Evolutionary conservation across 1,284 basidiomycete species (phyloP).

Genomic region (Pholiota adiposa): DNA sequence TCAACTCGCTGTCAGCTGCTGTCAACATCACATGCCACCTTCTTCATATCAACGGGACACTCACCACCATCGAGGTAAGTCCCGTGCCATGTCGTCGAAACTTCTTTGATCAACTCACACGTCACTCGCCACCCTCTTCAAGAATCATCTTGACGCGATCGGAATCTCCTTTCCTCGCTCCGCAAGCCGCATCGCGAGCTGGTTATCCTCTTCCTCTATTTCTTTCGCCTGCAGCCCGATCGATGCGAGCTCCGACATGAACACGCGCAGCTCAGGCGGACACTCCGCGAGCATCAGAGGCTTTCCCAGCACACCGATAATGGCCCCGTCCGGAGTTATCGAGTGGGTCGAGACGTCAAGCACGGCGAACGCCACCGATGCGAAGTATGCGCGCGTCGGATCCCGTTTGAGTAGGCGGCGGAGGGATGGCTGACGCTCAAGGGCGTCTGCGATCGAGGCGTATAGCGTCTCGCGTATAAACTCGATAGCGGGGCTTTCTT

Average conservation of each 20-base stretch:
- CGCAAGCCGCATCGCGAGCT: slow-evolving; percentile 52
- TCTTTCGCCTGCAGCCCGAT: slow-evolving; percentile 56
- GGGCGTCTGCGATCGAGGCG: slow-evolving; percentile 71
- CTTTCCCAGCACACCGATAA: slow-evolving; percentile 62
- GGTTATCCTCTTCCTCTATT: slow-evolving; percentile 62
- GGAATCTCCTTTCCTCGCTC: slow-evolving; percentile 48
- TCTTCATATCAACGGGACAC: no score
- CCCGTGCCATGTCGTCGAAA: no score
- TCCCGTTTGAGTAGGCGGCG: slow-evolving; percentile 59
- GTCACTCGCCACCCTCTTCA: slow-evolving; percentile 59
- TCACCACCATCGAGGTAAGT: no score
- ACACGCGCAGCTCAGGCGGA: slow-evolving; percentile 59
- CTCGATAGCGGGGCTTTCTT: slow-evolving; percentile 64
- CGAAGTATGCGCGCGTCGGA: slow-evolving; percentile 76
- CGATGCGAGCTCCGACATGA: slow-evolving; percentile 68
- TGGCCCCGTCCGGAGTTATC: slow-evolving; percentile 41
- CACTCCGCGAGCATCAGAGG: slow-evolving; percentile 57
- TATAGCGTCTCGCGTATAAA: slow-evolving; percentile 84
- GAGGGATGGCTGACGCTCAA: slow-evolving; percentile 58
- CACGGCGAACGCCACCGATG: slow-evolving; percentile 73
- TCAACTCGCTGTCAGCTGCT: no score
- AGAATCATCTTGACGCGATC: slow-evolving; percentile 66
- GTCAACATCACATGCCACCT: no score
- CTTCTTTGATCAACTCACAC: no score
- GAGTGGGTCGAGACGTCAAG: slow-evolving; percentile 62